Percentiles rank a stretch among this genome's conserved stretches.
phyloP scores from a whole-genome alignment of 805 yeast species.

The Metschnikowia santaceciliae region DNA sequence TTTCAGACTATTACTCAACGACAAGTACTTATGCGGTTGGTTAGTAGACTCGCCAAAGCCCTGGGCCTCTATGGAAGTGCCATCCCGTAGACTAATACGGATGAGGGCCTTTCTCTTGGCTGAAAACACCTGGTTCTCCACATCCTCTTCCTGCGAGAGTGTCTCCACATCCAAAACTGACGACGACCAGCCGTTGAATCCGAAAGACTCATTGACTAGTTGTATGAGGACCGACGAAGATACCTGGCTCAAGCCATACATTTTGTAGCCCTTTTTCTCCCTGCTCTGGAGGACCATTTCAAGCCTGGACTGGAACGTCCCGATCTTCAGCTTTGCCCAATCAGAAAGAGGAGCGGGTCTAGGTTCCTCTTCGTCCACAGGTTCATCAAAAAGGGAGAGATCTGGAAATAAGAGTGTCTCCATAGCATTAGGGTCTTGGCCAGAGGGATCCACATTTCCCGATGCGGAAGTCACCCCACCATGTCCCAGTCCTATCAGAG shows the following conservation, averaged over 20 bases:
- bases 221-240: slow-evolving; percentile 19
- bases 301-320: slow-evolving; percentile 45
- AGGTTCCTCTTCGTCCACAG: slow-evolving; percentile 3
- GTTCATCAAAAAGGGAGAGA: slow-evolving; percentile 19
- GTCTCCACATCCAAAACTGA: slow-evolving; percentile 28
- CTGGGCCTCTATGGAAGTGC: slow-evolving; percentile 32
- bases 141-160: slow-evolving; percentile 20
- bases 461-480: no score
- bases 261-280: slow-evolving; percentile 9
- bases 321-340: slow-evolving; percentile 48
- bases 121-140: slow-evolving; percentile 19
- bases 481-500: no score
- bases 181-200: slow-evolving; percentile 56
- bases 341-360: slow-evolving; percentile 6
- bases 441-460: background rate
- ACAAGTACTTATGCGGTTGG: slow-evolving; percentile 30
- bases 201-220: slow-evolving; percentile 51
- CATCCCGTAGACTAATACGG: slow-evolving; percentile 40
- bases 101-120: slow-evolving; percentile 28
- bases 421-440: background rate
- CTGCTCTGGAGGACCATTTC: slow-evolving; percentile 31
- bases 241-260: slow-evolving; percentile 1
- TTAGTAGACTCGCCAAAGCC: slow-evolving; percentile 39
- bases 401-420: slow-evolving; percentile 22
- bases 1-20: slow-evolving; percentile 41